Percentiles rank a stretch among this genome's conserved stretches.
Conservation (phyloP, 306 rosid species). For the Castanea mollissima region DNA sequence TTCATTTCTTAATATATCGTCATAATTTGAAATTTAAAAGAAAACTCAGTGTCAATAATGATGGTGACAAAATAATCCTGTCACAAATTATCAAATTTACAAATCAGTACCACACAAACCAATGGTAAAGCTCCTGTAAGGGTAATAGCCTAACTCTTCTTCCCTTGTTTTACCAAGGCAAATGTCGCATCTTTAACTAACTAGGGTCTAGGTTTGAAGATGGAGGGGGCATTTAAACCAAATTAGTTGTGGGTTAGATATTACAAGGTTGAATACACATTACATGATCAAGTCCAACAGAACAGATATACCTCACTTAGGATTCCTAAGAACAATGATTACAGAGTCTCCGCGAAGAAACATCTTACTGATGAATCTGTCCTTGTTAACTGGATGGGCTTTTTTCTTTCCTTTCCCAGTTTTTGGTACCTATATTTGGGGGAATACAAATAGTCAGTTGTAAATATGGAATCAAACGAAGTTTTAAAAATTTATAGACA, state of each 20-base stretch:
- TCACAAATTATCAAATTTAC: neutral
- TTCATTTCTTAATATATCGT: too few species aligned
- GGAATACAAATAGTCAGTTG: neutral
- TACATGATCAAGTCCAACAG: neutral
- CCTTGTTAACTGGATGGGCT: conserved; percentile 89
- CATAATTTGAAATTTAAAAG: too few species aligned
- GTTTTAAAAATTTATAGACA: neutral
- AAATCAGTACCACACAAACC: neutral
- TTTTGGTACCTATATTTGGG: conserved; percentile 64
- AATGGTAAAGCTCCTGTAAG: neutral
- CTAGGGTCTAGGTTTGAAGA: neutral
- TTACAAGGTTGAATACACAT: neutral
- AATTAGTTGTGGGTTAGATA: neutral
- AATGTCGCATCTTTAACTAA: neutral
- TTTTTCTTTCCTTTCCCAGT: conserved; percentile 93
- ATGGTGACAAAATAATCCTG: neutral
- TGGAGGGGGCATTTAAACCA: neutral
- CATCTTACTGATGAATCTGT: conserved; percentile 91
- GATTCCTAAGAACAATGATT: conserved; percentile 88
- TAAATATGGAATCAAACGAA: neutral
- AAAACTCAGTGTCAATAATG: too few species aligned
- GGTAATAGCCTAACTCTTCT: neutral
- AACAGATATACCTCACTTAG: conserved; percentile 47
- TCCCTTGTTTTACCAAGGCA: neutral
- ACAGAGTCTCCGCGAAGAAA: conserved; percentile 88